Evolutionary conservation across 306 rosid genomes (phyloP), one percentile per base, ranked within the genome.

Genomic region (Cicer yamashitae): DNA sequence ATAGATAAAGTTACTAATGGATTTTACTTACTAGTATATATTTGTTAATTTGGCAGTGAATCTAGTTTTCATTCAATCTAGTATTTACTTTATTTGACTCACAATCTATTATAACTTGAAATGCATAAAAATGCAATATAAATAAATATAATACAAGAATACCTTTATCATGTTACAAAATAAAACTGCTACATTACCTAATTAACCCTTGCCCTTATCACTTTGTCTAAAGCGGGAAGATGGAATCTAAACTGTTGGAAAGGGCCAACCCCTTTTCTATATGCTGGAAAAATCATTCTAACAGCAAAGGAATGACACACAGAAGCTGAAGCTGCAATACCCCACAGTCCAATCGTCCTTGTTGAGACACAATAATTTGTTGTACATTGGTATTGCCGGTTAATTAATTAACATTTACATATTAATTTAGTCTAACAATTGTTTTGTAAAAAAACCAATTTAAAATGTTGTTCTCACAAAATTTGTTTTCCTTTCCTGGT

Each of bases 351-450:
- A 78, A 61, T 37, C 67, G 37, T 20, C n/a, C 37, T 74, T 8
- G 86, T 76, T 45, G 90, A 84, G 70, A 88, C 89, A 0, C 2
- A 63, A 63, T 41, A 40, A 17, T 41, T 37, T 9, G 12, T 40
- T 64, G 50, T n/a, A 22, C 78, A 12, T 62, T 90, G 67, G 14
- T 83, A 68, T 72, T 81, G 80, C 76, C 68, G 20, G 41, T 72
- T 7, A 7, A 1, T 0, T 22, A 50, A 41, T 53, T 7, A 25
- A 47, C 12, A 11, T 47, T 47, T 11, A 47, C 14, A 30, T 30
- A 30, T 30, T 30, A 30, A 30, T 30, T 30, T 30, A 30, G 6
- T 30, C 2, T 40, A 22, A 14, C 14, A 63, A 39, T 7, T 6
- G 10, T 20, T 57, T 34, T 47, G 15, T 15, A 48, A n/a, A 1